phyloP scores from a whole-genome alignment of 2,329 filamentous ascomycete genomes.

The Botrytis elliptica region DNA sequence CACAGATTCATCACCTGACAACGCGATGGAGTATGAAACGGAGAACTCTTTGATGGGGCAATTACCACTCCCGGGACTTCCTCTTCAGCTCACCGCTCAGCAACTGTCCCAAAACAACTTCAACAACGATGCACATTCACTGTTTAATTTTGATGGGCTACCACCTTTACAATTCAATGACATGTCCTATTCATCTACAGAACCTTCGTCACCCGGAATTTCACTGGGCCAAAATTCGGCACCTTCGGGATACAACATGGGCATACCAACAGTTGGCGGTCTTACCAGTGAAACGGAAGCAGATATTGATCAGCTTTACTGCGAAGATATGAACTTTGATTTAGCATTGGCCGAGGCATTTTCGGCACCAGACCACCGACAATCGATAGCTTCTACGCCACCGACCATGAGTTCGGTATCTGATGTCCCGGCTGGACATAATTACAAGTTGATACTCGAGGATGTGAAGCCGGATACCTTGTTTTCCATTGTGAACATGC shows the following conservation, averaged over 20 bases:
- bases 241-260: slow-evolving; percentile 10
- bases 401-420: slow-evolving; percentile 9
- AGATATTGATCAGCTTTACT: slow-evolving; percentile 14
- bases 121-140: neutral
- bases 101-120: slow-evolving; percentile 11
- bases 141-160: slow-evolving; percentile 16
- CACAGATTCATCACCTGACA: slow-evolving; percentile 14
- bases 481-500: slow-evolving; percentile 16
- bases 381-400: slow-evolving; percentile 11
- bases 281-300: slow-evolving; percentile 4
- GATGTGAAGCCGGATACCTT: slow-evolving; percentile 14
- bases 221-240: slow-evolving; percentile 8
- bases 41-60: slow-evolving; percentile 15
- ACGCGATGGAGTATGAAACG: slow-evolving; percentile 2
- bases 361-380: neutral
- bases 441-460: slow-evolving; percentile 16
- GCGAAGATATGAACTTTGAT: slow-evolving; percentile 15
- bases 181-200: slow-evolving; percentile 14
- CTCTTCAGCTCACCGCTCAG: neutral
- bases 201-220: slow-evolving; percentile 14
- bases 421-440: slow-evolving; percentile 4
- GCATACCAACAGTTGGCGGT: neutral
- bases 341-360: slow-evolving; percentile 17
- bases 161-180: slow-evolving; percentile 13
- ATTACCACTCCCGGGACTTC: slow-evolving; percentile 4